These are phyloP conservation scores for Xylariaceae sp. DNA, from an alignment of 2,329 filamentous ascomycete species.

Conservation along the genomic window DNA sequence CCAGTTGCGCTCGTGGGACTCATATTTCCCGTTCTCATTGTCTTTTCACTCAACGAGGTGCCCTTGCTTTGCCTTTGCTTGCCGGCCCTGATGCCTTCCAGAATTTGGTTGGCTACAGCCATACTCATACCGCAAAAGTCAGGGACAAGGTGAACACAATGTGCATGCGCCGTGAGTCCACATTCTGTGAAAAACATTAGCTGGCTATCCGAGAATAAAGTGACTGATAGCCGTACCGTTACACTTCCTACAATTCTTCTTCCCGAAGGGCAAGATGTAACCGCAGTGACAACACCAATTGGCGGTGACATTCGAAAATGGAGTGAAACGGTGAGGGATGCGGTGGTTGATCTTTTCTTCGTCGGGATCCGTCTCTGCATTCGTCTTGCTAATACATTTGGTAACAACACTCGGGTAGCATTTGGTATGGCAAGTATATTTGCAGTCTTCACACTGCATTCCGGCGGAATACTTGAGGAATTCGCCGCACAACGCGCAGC, in stretches of 20 bases:
- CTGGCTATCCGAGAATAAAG: not conserved
- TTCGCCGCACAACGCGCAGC: constrained; percentile 93
- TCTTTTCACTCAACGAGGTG: constrained; percentile 57
- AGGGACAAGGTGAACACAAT: constrained; percentile 90
- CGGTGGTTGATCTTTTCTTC: constrained; percentile 99
- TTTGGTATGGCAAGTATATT: constrained; percentile 98
- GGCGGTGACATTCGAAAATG: constrained; percentile 95
- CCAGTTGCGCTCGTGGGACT: constrained; percentile 37
- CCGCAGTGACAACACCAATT: constrained; percentile 99
- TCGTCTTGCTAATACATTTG: constrained; percentile 99
- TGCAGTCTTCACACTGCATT: constrained; percentile 99
- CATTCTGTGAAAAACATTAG: constrained; percentile 60
- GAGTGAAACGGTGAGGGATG: constrained; percentile 93
- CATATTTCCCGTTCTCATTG: constrained; percentile 52
- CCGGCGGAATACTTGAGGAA: constrained; percentile 98
- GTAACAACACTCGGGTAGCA: constrained; percentile 96
- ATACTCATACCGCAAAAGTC: constrained; percentile 99
- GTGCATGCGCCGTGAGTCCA: constrained; percentile 79
- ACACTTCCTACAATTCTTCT: constrained; percentile 92
- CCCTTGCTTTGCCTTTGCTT: constrained; percentile 63
- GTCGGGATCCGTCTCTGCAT: constrained; percentile 95
- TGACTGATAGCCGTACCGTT: constrained; percentile 52
- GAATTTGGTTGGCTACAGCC: constrained; percentile 90
- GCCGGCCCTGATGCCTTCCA: constrained; percentile 76
- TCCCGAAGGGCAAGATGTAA: constrained; percentile 88